Evolutionary conservation across 2,329 filamentous ascomycete species (phyloP), one percentile per base, ranked within the genome.

Genomic region (Fonsecaea pedrosoi): DNA sequence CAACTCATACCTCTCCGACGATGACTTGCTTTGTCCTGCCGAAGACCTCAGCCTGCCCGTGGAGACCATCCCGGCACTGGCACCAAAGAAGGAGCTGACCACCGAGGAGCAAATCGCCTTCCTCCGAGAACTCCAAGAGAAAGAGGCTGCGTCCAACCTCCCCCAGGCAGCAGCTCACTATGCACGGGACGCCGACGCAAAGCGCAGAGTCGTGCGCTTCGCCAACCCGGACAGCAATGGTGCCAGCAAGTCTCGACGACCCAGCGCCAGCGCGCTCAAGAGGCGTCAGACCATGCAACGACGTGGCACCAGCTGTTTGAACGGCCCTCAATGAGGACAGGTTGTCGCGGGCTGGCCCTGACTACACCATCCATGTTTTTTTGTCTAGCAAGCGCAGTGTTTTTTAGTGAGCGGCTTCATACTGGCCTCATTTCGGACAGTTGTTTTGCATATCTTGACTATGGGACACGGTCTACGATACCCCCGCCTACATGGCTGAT

Each of bases 31-130:
- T 21, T 67, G 60, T 32, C 48, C 68, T 10, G 45, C 60, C 9
- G 69, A 71, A 35, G 45, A 61, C 15, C 64, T 71, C 32, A 55
- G 58, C 30, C 64, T 71, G 21, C 71, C 71, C 1, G 54, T 72
- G 15, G 70, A 73, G 67, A 67, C 68, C 38, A 71, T 71, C 37
- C 70, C 70, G n/a, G 64, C 63, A 4, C 53, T 66, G 35, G 45
- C 64, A 45, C 69, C 66, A 61, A 66, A 71, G 57, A 68, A 66
- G 60, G 71, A 73, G 54, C 65, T 73, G 54, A 73, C 70, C 54
- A 73, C 70, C 30, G 71, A 73, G 59, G 71, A 73, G 57, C 71
- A 73, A 60, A 72, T 73, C 42, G 71, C 71, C 45, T 65, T 69
- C 42, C 63, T 73, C 1, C 69, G 71, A 8, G 69, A 72, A 50